Conservation (phyloP, 169 alveolate species). For the Cryptosporidium sp. region DNA sequence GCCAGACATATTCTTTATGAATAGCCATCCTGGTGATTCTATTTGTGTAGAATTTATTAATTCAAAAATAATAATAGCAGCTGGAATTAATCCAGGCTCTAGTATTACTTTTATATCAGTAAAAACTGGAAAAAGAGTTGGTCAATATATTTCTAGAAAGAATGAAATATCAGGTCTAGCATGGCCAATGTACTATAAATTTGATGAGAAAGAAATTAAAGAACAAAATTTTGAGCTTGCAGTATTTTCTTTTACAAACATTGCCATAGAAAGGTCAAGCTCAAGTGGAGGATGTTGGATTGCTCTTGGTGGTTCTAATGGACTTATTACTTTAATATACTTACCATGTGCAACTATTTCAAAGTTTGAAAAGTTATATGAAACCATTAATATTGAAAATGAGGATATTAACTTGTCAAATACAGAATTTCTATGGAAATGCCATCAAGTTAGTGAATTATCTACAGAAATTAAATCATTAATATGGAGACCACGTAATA, state of each 20-base stretch:
- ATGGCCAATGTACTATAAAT: conserved; percentile 62
- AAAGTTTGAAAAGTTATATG: conserved; percentile 17
- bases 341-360: conserved; percentile 17
- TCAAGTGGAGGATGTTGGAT: conserved; percentile 73
- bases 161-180: conserved; percentile 52
- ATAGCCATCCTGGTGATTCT: conserved; percentile 54
- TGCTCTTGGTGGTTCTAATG: conserved; percentile 67
- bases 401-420: conserved; percentile 30
- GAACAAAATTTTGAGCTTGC: conserved; percentile 43
- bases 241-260: conserved; percentile 45
- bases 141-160: conserved; percentile 37
- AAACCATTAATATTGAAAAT: conserved; percentile 7
- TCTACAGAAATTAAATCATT: conserved; percentile 60
- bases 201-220: conserved; percentile 47
- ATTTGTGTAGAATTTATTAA: conserved; percentile 64
- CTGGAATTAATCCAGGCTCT: conserved; percentile 62
- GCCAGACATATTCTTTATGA: conserved; percentile 21
- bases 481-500: conserved; percentile 52
- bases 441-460: conserved; percentile 62
- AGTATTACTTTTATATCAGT: conserved; percentile 59
- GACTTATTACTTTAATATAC: conserved; percentile 33
- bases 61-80: conserved; percentile 42
- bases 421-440: conserved; percentile 53
- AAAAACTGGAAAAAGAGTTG: conserved; percentile 47
- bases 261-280: conserved; percentile 68